Conservation (phyloP, 2,329 filamentous ascomycete genomes). For the Aspergillus sp. region DNA sequence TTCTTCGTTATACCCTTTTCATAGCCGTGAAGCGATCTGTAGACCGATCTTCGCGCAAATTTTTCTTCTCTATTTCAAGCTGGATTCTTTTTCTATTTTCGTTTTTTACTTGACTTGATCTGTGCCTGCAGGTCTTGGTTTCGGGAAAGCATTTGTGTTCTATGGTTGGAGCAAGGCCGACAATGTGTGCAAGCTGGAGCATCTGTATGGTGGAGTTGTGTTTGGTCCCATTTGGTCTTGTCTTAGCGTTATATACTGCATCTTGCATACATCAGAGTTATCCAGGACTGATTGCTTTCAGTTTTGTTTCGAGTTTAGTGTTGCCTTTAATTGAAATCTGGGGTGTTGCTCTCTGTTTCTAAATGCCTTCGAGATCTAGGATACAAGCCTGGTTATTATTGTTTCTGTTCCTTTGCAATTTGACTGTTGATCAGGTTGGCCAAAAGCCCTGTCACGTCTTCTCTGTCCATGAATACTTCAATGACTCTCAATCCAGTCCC, state of each 20-base stretch:
- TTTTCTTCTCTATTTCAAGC: neutral
- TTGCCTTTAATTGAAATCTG: neutral
- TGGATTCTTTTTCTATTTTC: constrained; percentile 4
- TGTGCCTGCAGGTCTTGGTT: constrained; percentile 4
- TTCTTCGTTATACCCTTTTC: constrained; percentile 18
- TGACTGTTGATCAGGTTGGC: constrained; percentile 32
- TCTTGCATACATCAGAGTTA: constrained; percentile 2
- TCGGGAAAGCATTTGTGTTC: constrained; percentile 9
- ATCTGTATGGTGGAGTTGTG: constrained; percentile 18
- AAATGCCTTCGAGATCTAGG: neutral
- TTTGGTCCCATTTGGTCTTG: constrained; percentile 6
- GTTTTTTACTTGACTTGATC: constrained; percentile 1
- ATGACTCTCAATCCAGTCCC: constrained; percentile 43
- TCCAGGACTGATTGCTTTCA: neutral
- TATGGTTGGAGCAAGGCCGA: constrained; percentile 10
- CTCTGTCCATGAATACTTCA: constrained; percentile 42
- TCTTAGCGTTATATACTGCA: constrained; percentile 12
- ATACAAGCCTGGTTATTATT: neutral
- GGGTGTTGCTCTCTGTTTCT: neutral
- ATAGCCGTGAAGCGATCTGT: constrained; percentile 12
- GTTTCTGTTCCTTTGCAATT: constrained; percentile 26
- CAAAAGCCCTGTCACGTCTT: constrained; percentile 37
- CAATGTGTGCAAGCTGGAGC: constrained; percentile 10
- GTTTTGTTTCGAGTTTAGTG: neutral
- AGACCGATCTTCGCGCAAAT: constrained; percentile 2